Evolutionary conservation across 1,139 yeast species (phyloP).

Genomic region (Entelexis paramagnoliae): DNA sequence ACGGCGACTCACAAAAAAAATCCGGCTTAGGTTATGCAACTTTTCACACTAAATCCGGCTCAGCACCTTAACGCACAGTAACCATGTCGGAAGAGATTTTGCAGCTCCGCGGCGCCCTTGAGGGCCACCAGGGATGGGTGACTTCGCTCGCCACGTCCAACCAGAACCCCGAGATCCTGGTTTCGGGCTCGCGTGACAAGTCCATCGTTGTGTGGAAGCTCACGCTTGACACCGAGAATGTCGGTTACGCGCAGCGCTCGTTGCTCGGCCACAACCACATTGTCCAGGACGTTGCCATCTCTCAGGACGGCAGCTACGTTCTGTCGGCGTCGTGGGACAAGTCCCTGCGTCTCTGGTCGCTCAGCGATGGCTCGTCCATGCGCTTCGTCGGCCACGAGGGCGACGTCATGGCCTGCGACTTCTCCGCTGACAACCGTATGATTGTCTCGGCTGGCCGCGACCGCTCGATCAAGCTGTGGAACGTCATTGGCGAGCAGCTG

Average conservation of each 20-base stretch:
- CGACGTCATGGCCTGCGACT: slow-evolving; percentile 94
- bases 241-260: slow-evolving; percentile 97
- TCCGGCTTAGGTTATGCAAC: slow-evolving; percentile 1
- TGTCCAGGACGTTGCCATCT: slow-evolving; percentile 94
- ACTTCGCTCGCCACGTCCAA: slow-evolving; percentile 97
- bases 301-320: slow-evolving; percentile 98
- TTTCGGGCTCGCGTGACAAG: slow-evolving; percentile 99
- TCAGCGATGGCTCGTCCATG: slow-evolving; percentile 88
- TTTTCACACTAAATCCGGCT: slow-evolving; percentile 2
- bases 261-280: slow-evolving; percentile 99
- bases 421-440: slow-evolving; percentile 95
- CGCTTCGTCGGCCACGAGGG: slow-evolving; percentile 98
- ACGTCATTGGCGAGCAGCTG: slow-evolving; percentile 97
- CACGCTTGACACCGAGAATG: slow-evolving; percentile 82
- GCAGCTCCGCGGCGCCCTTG: slow-evolving; percentile 99
- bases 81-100: slow-evolving; percentile 58
- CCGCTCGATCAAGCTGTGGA: slow-evolving; percentile 98
- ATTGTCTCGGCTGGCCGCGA: slow-evolving; percentile 99
- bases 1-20: slow-evolving; percentile 7
- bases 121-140: slow-evolving; percentile 87
- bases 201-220: slow-evolving; percentile 97
- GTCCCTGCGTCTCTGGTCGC: slow-evolving; percentile 98
- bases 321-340: slow-evolving; percentile 99
- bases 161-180: slow-evolving; percentile 95
- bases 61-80: slow-evolving; percentile 3